These are phyloP conservation scores for Friedmanniomyces endolithicus DNA, from an alignment of 495 filamentous ascomycete genomes.

Conservation along the genomic window DNA sequence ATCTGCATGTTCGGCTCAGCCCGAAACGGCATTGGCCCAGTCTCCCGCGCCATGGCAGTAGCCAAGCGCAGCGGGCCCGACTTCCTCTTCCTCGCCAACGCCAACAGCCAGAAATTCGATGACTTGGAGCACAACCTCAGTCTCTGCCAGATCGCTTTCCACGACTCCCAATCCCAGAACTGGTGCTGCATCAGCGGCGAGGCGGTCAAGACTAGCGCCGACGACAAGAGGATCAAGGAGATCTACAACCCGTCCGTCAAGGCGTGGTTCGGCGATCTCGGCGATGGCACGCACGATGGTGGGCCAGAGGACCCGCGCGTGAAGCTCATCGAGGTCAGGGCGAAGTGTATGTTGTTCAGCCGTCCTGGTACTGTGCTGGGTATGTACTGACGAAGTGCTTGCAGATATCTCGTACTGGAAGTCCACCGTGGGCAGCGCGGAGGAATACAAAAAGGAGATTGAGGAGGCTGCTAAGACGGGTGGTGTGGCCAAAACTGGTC, in stretches of 20 bases:
- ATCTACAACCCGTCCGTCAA: constrained; percentile 24
- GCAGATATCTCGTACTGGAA: constrained; percentile 27
- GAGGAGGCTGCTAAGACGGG: constrained; percentile 21
- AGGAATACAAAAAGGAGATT: constrained; percentile 26
- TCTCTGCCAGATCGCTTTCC: constrained; percentile 31
- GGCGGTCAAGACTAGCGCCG: constrained; percentile 22
- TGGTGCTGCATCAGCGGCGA: constrained; percentile 33
- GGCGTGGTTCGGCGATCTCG: constrained; percentile 37
- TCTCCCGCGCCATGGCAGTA: constrained; percentile 34
- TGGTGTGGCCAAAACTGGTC: constrained; percentile 24
- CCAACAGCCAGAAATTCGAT: constrained; percentile 33
- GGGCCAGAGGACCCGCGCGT: constrained; percentile 33
- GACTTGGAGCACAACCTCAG: constrained; percentile 28
- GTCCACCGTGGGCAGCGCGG: constrained; percentile 13
- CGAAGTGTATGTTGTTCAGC: too few species aligned
- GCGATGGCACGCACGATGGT: constrained; percentile 34
- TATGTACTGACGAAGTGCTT: background rate
- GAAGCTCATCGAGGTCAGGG: constrained; percentile 29
- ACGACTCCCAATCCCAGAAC: constrained; percentile 30
- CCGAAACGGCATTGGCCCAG: constrained; percentile 18
- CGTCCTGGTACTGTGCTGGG: too few species aligned
- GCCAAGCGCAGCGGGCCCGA: constrained; percentile 35
- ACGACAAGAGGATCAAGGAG: constrained; percentile 35
- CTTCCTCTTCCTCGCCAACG: constrained; percentile 37
- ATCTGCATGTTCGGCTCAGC: constrained; percentile 23